phyloP scores from a whole-genome alignment of 352 stramenopile genomes.

The Pythium graminicola region DNA sequence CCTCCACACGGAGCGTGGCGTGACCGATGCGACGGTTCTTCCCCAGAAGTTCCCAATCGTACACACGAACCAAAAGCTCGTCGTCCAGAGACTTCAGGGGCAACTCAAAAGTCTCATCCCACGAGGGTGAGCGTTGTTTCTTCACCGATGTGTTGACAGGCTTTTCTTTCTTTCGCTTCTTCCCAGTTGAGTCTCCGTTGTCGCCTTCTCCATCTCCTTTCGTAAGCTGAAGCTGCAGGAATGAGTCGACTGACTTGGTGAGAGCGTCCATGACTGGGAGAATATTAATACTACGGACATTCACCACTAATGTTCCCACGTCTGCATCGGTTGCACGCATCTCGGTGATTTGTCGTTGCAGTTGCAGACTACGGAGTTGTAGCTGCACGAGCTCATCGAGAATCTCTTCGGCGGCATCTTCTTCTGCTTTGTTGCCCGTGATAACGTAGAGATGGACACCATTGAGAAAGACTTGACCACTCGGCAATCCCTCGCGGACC shows the following conservation, averaged over 20 bases:
- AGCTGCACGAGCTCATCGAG: constrained; percentile 43
- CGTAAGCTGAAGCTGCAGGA: constrained; percentile 38
- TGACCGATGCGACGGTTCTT: constrained; percentile 47
- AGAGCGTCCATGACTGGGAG: constrained; percentile 52
- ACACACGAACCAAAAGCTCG: constrained; percentile 38
- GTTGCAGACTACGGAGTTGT: constrained; percentile 28
- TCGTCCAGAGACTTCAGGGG: constrained; percentile 42
- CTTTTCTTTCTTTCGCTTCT: constrained; percentile 11
- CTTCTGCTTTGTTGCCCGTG: constrained; percentile 57
- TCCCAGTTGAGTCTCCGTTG: neutral
- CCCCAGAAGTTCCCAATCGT: constrained; percentile 45
- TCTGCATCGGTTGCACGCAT: constrained; percentile 20
- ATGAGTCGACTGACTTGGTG: constrained; percentile 45
- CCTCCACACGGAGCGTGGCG: constrained; percentile 32
- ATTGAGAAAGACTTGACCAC: constrained; percentile 63
- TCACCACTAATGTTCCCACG: constrained; percentile 43
- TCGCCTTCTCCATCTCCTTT: neutral
- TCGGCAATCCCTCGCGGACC: constrained; percentile 27
- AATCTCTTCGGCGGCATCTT: constrained; percentile 68
- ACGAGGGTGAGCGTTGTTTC: constrained; percentile 54
- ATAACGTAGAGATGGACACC: constrained; percentile 60
- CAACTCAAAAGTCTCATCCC: constrained; percentile 58
- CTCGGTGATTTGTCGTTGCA: constrained; percentile 39
- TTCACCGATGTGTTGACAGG: constrained; percentile 50
- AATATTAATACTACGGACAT: constrained; percentile 59